Conservation (phyloP, 2,329 filamentous ascomycete genomes). For the Verruconis gallopava region DNA sequence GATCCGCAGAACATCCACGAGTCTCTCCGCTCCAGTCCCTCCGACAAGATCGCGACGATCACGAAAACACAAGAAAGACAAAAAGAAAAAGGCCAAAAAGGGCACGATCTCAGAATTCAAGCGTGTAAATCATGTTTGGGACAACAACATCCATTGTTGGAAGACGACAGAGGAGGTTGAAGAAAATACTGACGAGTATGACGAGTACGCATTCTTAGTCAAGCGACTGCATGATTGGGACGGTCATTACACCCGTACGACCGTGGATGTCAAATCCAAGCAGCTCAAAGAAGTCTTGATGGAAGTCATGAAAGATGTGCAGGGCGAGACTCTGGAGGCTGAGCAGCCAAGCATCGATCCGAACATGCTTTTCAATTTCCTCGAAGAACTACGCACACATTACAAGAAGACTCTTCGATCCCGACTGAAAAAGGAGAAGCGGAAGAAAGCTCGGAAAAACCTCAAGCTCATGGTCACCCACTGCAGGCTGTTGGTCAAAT, state of each 20-base stretch:
- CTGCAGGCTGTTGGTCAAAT: constrained; percentile 60
- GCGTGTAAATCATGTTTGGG: constrained; percentile 51
- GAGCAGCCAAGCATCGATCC: constrained; percentile 54
- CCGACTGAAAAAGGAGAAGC: constrained; percentile 43
- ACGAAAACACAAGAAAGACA: constrained; percentile 12
- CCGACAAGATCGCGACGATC: neutral
- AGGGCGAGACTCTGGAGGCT: constrained; percentile 66
- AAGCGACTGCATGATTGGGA: constrained; percentile 74
- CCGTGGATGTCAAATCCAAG: constrained; percentile 79
- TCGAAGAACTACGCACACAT: constrained; percentile 58
- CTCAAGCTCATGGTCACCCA: constrained; percentile 47
- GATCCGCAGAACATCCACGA: neutral
- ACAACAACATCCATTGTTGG: constrained; percentile 48
- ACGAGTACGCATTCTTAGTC: constrained; percentile 65
- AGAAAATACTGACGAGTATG: constrained; percentile 55
- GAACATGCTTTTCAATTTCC: constrained; percentile 44
- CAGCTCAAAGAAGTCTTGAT: constrained; percentile 56
- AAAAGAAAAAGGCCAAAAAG: constrained; percentile 16
- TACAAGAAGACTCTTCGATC: constrained; percentile 51
- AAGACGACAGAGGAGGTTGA: constrained; percentile 55
- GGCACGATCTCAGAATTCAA: constrained; percentile 53
- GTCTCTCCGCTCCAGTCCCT: neutral
- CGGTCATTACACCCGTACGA: constrained; percentile 61
- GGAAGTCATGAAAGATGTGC: constrained; percentile 62
- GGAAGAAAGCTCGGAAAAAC: constrained; percentile 50